Conservation (phyloP, 2,329 filamentous ascomycete genomes). For the Paracamarosporium sp. region DNA sequence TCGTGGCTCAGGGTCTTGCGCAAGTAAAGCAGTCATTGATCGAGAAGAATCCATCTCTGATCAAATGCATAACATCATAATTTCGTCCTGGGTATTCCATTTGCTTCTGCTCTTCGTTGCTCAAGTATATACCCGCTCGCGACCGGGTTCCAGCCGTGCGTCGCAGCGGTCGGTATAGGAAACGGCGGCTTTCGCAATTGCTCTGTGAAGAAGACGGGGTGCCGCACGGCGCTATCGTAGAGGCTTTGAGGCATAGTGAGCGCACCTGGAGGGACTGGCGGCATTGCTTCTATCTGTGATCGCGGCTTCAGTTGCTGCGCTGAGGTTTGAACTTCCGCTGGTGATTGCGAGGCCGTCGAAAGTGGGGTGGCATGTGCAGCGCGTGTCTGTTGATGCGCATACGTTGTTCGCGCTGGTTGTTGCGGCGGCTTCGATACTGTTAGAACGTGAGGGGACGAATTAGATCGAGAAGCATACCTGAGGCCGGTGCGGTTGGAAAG, state of each 20-base stretch:
- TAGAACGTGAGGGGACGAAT: slow-evolving; percentile 13
- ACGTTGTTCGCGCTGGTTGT: slow-evolving; percentile 25
- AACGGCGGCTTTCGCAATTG: slow-evolving; percentile 64
- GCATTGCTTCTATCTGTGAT: slow-evolving; percentile 60
- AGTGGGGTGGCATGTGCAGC: slow-evolving; percentile 19
- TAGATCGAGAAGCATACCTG: slow-evolving; percentile 34
- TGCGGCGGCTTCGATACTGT: slow-evolving; percentile 27
- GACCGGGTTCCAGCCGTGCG: slow-evolving; percentile 50
- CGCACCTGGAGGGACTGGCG: slow-evolving; percentile 35
- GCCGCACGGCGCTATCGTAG: slow-evolving; percentile 66
- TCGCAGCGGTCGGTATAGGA: slow-evolving; percentile 43
- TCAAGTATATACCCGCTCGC: slow-evolving; percentile 53
- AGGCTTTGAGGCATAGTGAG: slow-evolving; percentile 23
- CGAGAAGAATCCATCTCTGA: not conserved
- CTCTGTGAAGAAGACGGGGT: slow-evolving; percentile 79
- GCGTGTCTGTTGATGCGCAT: slow-evolving; percentile 35
- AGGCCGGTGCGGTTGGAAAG: slow-evolving; percentile 49
- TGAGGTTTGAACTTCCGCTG: slow-evolving; percentile 6
- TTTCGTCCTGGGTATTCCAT: slow-evolving; percentile 29
- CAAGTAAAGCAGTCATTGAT: not conserved
- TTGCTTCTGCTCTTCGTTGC: slow-evolving; percentile 20
- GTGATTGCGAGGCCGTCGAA: slow-evolving; percentile 8
- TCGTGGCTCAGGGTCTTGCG: not conserved
- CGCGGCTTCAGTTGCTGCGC: slow-evolving; percentile 31
- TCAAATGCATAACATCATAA: slow-evolving; percentile 21